A percentile compares a stretch with the other conserved stretches of the same genome.
Evolutionary conservation across 768 basidiomycete genomes (phyloP).

Genomic region (Boletus patriciae): DNA sequence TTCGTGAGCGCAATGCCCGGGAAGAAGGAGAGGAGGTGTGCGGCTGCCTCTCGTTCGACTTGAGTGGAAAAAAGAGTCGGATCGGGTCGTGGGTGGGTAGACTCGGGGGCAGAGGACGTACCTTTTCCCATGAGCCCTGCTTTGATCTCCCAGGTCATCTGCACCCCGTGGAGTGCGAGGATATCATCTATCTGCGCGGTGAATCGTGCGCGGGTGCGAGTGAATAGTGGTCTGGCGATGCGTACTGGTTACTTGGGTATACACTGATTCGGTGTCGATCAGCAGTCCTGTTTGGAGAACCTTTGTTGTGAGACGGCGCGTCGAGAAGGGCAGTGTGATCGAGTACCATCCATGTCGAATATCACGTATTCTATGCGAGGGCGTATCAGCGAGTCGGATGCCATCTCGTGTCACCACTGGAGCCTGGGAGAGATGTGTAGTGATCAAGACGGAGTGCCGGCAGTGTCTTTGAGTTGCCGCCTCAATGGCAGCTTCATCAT

Average conservation of each 20-base stretch:
- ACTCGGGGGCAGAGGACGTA: constrained; percentile 29
- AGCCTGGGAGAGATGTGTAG: neutral
- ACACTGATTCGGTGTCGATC: constrained; percentile 76
- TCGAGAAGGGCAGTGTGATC: neutral
- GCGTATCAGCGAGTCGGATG: constrained; percentile 5
- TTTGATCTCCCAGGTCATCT: constrained; percentile 89
- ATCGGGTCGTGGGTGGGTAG: neutral
- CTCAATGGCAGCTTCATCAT: no score
- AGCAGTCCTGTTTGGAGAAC: constrained; percentile 51
- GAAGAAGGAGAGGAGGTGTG: constrained; percentile 75
- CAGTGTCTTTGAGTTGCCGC: no score
- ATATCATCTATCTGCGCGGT: constrained; percentile 55
- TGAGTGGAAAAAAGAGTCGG: neutral
- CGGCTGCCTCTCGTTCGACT: constrained; percentile 66
- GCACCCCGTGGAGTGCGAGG: constrained; percentile 65
- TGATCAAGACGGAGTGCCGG: no score
- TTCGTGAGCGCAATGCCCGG: constrained; percentile 66
- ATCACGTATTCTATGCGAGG: constrained; percentile 57
- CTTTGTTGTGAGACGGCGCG: neutral
- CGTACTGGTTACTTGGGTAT: constrained; percentile 77
- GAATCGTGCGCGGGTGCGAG: neutral
- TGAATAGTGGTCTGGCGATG: constrained; percentile 1
- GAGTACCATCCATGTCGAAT: constrained; percentile 71
- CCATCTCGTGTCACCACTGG: constrained; percentile 8
- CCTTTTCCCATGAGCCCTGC: constrained; percentile 89